Conservation (phyloP, 2,329 filamentous ascomycete species). For the Tolypocladium guangdongense region DNA sequence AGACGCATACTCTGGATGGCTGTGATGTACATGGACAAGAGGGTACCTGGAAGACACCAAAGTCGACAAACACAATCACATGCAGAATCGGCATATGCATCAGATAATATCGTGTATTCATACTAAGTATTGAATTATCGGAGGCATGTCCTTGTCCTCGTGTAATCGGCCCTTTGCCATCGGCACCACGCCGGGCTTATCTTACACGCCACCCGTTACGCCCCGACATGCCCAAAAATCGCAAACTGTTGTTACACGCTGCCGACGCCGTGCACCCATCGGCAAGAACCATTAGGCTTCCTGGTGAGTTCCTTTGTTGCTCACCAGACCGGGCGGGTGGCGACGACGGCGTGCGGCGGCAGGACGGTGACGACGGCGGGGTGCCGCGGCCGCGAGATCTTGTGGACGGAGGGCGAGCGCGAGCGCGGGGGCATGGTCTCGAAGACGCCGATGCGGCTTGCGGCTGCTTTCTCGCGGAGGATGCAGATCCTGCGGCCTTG, state of each 20-base stretch:
- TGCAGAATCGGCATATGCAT: too few species aligned
- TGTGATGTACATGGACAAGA: conserved; percentile 11
- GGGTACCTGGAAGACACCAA: not conserved
- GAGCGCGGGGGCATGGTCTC: conserved; percentile 18
- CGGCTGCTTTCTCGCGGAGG: conserved; percentile 41
- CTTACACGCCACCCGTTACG: not conserved
- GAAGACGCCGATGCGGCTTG: conserved; percentile 35
- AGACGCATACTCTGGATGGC: conserved; percentile 33
- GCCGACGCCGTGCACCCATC: not conserved
- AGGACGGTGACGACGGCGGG: not conserved
- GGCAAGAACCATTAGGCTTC: not conserved
- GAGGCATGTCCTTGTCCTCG: not conserved
- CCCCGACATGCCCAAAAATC: not conserved
- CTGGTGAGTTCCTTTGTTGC: not conserved
- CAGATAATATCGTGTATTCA: not conserved
- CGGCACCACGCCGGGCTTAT: not conserved
- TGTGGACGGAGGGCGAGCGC: conserved; percentile 8
- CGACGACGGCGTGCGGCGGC: not conserved
- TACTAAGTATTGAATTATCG: not conserved
- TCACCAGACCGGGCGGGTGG: conserved; percentile 1
- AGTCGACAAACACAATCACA: too few species aligned
- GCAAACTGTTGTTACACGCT: not conserved
- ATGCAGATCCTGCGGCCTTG: conserved; percentile 28
- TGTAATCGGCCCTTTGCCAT: not conserved
- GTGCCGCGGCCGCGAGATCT: conserved; percentile 1